Conservation (phyloP, 257 asterid species). For the Rubia yunnanensis region DNA sequence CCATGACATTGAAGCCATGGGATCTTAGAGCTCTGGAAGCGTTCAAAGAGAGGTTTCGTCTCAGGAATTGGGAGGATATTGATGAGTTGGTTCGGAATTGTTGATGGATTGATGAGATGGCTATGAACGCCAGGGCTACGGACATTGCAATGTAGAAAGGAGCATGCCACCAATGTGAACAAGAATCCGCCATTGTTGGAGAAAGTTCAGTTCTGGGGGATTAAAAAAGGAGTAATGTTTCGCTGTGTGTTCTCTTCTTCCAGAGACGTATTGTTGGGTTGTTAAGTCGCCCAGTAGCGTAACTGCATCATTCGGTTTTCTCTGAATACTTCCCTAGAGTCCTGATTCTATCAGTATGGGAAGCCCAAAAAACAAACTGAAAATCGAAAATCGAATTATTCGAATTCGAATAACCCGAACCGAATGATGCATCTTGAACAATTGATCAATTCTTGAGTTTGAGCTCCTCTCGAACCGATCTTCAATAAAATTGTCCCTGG, state of each 20-base stretch:
- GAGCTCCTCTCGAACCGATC: too few relatives aligned
- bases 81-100: constrained; percentile 7
- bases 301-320: not conserved
- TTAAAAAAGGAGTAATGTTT: not conserved
- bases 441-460: too few relatives aligned
- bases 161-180: constrained; percentile 67
- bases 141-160: constrained; percentile 46
- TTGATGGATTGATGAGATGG: constrained; percentile 34
- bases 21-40: constrained; percentile 57
- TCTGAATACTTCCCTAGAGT: not conserved
- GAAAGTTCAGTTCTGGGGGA: not conserved
- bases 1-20: constrained; percentile 52
- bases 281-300: not conserved
- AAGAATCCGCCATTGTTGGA: constrained; percentile 42
- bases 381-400: too few relatives aligned
- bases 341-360: too few relatives aligned
- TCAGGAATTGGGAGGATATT: constrained; percentile 13
- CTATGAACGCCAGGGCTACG: constrained; percentile 36
- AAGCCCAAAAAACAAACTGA: too few relatives aligned
- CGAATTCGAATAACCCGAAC: too few relatives aligned
- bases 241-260: not conserved
- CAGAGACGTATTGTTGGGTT: not conserved
- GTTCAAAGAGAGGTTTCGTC: constrained; percentile 28
- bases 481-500: too few relatives aligned
- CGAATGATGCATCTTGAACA: too few relatives aligned